phyloP scores from a whole-genome alignment of 768 basidiomycete species.

The Xerocomellus chrysenteron region DNA sequence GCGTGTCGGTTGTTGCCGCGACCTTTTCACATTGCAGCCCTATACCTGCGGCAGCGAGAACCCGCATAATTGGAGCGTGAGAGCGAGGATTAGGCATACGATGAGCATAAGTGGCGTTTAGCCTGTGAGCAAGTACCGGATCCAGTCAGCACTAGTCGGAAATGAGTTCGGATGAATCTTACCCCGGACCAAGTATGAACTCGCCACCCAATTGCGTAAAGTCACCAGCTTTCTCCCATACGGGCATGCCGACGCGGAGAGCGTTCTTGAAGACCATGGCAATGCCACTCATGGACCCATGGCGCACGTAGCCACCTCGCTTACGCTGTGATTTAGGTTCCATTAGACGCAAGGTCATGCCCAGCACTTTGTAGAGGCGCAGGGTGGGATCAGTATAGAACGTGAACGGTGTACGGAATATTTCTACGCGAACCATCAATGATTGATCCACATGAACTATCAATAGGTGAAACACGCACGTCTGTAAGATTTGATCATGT shows the following conservation, averaged over 20 bases:
- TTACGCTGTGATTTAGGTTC: conserved; percentile 43
- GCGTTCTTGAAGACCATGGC: conserved; percentile 74
- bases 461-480: conserved; percentile 37
- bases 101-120: conserved; percentile 73
- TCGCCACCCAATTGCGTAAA: conserved; percentile 84
- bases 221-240: conserved; percentile 80
- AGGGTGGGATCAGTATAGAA: conserved; percentile 80
- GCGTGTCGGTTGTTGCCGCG: conserved; percentile 1
- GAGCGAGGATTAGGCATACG: conserved; percentile 77
- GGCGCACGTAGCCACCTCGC: conserved; percentile 63
- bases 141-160: neutral
- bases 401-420: conserved; percentile 68
- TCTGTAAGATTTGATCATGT: conserved; percentile 74
- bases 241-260: conserved; percentile 72
- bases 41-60: conserved; percentile 63
- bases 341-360: conserved; percentile 60
- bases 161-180: conserved; percentile 34
- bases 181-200: conserved; percentile 73
- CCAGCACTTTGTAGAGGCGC: conserved; percentile 67
- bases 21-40: conserved; percentile 26
- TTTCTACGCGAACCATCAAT: conserved; percentile 39
- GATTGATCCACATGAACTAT: neutral
- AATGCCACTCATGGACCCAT: conserved; percentile 63
- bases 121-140: conserved; percentile 34
- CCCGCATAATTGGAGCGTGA: conserved; percentile 70